These are phyloP conservation scores for Phylloboletellus chloephorus DNA, from an alignment of 1,284 basidiomycete species.

Conservation along the genomic window DNA sequence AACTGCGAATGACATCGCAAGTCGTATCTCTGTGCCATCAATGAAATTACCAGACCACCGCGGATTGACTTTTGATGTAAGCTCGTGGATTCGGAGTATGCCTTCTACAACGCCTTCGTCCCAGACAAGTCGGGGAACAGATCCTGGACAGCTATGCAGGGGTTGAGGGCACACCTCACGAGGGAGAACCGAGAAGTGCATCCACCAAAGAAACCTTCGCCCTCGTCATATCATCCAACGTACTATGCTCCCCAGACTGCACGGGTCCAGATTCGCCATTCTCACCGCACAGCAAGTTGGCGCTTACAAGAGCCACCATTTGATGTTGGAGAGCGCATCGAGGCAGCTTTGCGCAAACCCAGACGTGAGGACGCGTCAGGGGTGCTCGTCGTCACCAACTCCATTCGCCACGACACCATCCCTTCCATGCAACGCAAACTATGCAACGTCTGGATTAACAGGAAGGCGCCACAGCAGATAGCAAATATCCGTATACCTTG, in stretches of 20 bases:
- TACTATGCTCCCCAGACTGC: conserved; percentile 44
- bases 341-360: conserved; percentile 27
- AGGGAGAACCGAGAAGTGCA: neutral
- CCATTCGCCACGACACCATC: conserved; percentile 52
- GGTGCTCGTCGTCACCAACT: conserved; percentile 55
- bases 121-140: conserved; percentile 41
- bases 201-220: conserved; percentile 47
- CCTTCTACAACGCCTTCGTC: conserved; percentile 49
- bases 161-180: conserved; percentile 56
- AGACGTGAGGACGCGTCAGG: conserved; percentile 38
- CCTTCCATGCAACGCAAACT: conserved; percentile 49
- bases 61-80: conserved; percentile 64
- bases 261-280: conserved; percentile 48
- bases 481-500: conserved; percentile 39
- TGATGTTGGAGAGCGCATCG: conserved; percentile 48
- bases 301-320: conserved; percentile 54
- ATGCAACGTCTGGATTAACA: conserved; percentile 58
- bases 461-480: conserved; percentile 18
- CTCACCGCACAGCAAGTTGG: conserved; percentile 53
- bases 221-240: conserved; percentile 69
- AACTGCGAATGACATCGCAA: conserved; percentile 3
- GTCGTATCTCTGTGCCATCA: no score
- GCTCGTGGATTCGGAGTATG: conserved; percentile 67
- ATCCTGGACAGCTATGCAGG: conserved; percentile 47
- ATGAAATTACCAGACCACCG: conserved; percentile 19